A percentile compares a stretch with the other conserved stretches of the same genome.
These are phyloP conservation scores for Trifolium subterraneum DNA, from an alignment of 306 rosid species.

Conservation along the genomic window DNA sequence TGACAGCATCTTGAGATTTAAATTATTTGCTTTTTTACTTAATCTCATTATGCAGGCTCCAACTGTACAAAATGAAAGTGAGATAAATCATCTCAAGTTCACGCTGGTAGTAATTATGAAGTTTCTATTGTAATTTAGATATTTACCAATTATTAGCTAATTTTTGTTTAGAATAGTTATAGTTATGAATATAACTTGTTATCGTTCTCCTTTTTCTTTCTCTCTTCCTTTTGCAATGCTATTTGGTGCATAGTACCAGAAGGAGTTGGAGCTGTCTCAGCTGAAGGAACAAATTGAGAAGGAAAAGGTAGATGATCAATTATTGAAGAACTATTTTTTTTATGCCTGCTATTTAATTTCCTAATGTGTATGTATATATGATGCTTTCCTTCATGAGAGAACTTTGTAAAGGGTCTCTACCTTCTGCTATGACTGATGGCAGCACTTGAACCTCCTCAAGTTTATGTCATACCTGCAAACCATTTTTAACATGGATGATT, in stretches of 20 bases:
- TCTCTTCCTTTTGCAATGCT: constrained; percentile 34
- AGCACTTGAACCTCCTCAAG: constrained; percentile 7
- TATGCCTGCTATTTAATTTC: constrained; percentile 18
- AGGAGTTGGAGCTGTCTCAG: constrained; percentile 79
- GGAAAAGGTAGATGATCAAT: constrained; percentile 67
- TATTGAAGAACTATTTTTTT: not conserved
- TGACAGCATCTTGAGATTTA: constrained; percentile 33
- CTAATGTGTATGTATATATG: constrained; percentile 20
- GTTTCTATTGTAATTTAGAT: constrained; percentile 33
- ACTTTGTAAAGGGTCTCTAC: constrained; percentile 24
- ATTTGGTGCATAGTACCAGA: constrained; percentile 65
- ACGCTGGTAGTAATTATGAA: constrained; percentile 72
- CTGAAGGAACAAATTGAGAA: constrained; percentile 81
- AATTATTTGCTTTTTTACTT: constrained; percentile 38
- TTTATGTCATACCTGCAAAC: constrained; percentile 14
- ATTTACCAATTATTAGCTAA: constrained; percentile 1
- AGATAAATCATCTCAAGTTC: constrained; percentile 69
- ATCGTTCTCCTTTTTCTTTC: not conserved
- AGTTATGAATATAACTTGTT: constrained; percentile 39
- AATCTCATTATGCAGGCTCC: constrained; percentile 56
- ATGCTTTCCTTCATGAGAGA: constrained; percentile 10
- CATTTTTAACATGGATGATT: constrained; percentile 7
- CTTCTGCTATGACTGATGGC: not conserved
- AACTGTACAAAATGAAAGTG: constrained; percentile 57
- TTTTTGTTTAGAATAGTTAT: constrained; percentile 29